phyloP scores from a whole-genome alignment of 2,329 filamentous ascomycete species.

The Stemphylium vesicarium region DNA sequence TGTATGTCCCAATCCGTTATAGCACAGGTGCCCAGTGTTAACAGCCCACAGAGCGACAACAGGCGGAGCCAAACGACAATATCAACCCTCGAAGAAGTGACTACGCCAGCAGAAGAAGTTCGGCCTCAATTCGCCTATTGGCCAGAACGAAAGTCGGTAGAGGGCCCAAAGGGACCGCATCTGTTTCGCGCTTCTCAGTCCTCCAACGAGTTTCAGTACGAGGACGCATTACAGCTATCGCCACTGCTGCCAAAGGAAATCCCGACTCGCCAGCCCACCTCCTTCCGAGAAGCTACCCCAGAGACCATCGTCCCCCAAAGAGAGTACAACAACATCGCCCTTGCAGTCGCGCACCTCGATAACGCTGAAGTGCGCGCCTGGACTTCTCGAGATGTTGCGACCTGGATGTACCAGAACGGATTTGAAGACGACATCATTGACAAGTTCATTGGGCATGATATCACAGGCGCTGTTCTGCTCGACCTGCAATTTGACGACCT shows the following conservation, averaged over 20 bases:
- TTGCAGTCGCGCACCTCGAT: constrained; percentile 63
- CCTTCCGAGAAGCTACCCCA: constrained; percentile 48
- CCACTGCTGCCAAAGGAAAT: constrained; percentile 72
- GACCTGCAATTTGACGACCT: constrained; percentile 92
- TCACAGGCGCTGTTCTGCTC: constrained; percentile 83
- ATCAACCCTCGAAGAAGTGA: constrained; percentile 83
- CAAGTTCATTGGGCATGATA: constrained; percentile 90
- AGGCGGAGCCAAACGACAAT: constrained; percentile 82
- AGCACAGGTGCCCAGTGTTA: constrained; percentile 19
- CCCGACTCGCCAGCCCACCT: constrained; percentile 51
- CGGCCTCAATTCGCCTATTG: constrained; percentile 67
- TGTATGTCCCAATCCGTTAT: constrained; percentile 57
- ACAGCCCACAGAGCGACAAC: constrained; percentile 58
- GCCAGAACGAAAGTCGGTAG: constrained; percentile 68
- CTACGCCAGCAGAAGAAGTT: constrained; percentile 70
- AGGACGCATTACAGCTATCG: constrained; percentile 70
- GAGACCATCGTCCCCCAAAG: constrained; percentile 46
- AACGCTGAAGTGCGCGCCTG: constrained; percentile 67
- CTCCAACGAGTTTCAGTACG: constrained; percentile 59
- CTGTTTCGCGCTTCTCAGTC: constrained; percentile 77
- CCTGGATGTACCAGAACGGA: constrained; percentile 85
- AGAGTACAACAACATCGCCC: constrained; percentile 61
- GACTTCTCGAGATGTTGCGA: constrained; percentile 78
- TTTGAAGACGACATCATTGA: constrained; percentile 79
- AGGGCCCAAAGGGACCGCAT: constrained; percentile 85